Percentiles rank a stretch among this genome's conserved stretches.
Conservation (phyloP, 1,284 basidiomycete genomes). For the Quambalaria eucalypti region DNA sequence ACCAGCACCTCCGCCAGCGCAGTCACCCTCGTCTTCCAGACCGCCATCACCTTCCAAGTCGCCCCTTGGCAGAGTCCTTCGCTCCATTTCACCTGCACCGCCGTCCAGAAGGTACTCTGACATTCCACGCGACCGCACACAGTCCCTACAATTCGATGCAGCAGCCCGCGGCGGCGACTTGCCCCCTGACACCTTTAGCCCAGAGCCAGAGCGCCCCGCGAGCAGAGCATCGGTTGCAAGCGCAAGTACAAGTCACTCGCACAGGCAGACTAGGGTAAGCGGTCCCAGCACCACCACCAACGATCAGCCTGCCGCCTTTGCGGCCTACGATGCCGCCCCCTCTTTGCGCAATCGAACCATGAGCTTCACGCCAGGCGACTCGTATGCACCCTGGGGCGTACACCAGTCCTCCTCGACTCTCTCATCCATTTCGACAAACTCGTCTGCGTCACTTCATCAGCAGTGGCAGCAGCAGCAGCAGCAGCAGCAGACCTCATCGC, state of each 20-base stretch:
- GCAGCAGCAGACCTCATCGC: neutral
- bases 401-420: too few species aligned
- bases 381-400: neutral
- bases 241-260: conserved; percentile 15
- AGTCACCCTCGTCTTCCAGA: too few species aligned
- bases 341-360: neutral
- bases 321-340: conserved; percentile 5
- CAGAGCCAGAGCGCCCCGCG: conserved; percentile 16
- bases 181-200: conserved; percentile 27
- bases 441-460: neutral
- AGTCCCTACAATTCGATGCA: conserved; percentile 16
- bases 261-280: conserved; percentile 5
- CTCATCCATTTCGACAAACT: too few species aligned
- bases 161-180: conserved; percentile 23
- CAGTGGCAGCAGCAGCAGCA: neutral
- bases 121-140: too few species aligned
- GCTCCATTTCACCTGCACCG: too few species aligned
- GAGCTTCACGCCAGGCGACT: neutral
- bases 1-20: too few species aligned
- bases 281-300: conserved; percentile 12
- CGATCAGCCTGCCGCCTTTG: conserved; percentile 7
- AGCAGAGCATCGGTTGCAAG: conserved; percentile 6
- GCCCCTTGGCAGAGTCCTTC: too few species aligned
- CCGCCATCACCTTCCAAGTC: too few species aligned
- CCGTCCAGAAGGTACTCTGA: too few species aligned